Percentiles rank a stretch among this genome's conserved stretches.
These are phyloP conservation scores for Trametopsis cervina DNA, from an alignment of 768 basidiomycete species.

Conservation along the genomic window DNA sequence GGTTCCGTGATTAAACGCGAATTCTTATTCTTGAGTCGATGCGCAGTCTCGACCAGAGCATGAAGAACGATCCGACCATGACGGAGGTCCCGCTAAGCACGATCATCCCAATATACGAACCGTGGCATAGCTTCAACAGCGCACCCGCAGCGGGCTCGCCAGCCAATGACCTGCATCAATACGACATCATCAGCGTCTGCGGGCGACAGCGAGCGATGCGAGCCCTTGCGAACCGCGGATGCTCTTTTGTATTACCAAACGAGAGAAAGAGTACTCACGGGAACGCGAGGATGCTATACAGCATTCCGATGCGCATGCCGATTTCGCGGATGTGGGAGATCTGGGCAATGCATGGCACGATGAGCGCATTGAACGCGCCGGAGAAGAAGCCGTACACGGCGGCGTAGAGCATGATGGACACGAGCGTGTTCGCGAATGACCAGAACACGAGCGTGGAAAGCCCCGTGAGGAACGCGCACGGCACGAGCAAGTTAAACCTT, in stretches of 20 bases:
- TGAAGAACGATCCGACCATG: slow-evolving; percentile 50
- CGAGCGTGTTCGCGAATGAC: slow-evolving; percentile 39
- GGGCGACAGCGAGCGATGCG: no score
- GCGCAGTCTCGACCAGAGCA: slow-evolving; percentile 42
- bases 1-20: slow-evolving; percentile 30
- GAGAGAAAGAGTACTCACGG: no score
- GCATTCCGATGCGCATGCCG: slow-evolving; percentile 55
- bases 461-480: slow-evolving; percentile 56
- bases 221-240: no score
- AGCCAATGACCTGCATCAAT: slow-evolving; percentile 42
- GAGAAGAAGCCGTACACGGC: slow-evolving; percentile 56
- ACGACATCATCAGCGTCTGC: not conserved
- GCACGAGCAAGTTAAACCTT: slow-evolving; percentile 58
- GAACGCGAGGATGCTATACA: slow-evolving; percentile 60
- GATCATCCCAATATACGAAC: slow-evolving; percentile 45
- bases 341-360: slow-evolving; percentile 62
- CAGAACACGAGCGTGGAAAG: slow-evolving; percentile 53
- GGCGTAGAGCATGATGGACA: slow-evolving; percentile 43
- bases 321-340: slow-evolving; percentile 54
- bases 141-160: slow-evolving; percentile 61
- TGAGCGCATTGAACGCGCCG: slow-evolving; percentile 60
- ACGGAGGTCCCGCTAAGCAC: slow-evolving; percentile 53
- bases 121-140: slow-evolving; percentile 39
- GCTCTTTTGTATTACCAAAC: no score
- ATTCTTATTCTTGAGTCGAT: slow-evolving; percentile 37